Percentiles rank a stretch among this genome's conserved stretches.
phyloP scores from a whole-genome alignment of 2,329 filamentous ascomycete species.

The Hypoxylon sp. region DNA sequence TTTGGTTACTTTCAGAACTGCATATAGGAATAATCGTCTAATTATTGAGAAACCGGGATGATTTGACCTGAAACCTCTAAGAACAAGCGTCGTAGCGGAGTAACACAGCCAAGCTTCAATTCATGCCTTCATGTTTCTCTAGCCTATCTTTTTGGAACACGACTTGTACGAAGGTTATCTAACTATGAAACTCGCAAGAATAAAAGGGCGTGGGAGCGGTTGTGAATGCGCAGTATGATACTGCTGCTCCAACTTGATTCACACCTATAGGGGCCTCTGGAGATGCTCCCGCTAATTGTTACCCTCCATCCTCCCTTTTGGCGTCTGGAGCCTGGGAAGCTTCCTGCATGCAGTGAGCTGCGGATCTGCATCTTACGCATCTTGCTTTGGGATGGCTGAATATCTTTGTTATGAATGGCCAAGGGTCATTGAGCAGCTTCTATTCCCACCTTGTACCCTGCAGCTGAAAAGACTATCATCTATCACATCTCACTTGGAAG shows the following conservation, averaged over 20 bases:
- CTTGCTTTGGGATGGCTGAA: conserved; percentile 10
- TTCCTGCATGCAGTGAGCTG: conserved; percentile 27
- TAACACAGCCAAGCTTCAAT: not conserved
- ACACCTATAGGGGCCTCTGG: not conserved
- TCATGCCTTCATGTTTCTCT: not conserved
- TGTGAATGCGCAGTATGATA: not conserved
- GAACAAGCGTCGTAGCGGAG: conserved; percentile 8
- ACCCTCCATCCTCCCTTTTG: not conserved
- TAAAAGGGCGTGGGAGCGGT: too few relatives aligned
- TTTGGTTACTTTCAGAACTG: not conserved
- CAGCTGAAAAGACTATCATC: conserved; percentile 21
- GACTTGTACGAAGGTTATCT: too few relatives aligned
- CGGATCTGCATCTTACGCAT: conserved; percentile 16
- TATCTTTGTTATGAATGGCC: conserved; percentile 10
- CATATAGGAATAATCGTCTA: conserved; percentile 9
- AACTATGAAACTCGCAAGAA: too few relatives aligned
- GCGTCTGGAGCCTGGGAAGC: not conserved
- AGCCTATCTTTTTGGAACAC: too few relatives aligned
- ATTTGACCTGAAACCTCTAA: conserved; percentile 11
- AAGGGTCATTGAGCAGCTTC: not conserved
- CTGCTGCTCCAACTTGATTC: not conserved
- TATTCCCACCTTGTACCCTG: conserved; percentile 6
- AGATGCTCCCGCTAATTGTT: not conserved
- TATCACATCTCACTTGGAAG: conserved; percentile 13
- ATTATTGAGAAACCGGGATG: conserved; percentile 4